These are phyloP conservation scores for Paspalum notatum DNA, from an alignment of 176 grass and related monocot species.

Conservation along the genomic window DNA sequence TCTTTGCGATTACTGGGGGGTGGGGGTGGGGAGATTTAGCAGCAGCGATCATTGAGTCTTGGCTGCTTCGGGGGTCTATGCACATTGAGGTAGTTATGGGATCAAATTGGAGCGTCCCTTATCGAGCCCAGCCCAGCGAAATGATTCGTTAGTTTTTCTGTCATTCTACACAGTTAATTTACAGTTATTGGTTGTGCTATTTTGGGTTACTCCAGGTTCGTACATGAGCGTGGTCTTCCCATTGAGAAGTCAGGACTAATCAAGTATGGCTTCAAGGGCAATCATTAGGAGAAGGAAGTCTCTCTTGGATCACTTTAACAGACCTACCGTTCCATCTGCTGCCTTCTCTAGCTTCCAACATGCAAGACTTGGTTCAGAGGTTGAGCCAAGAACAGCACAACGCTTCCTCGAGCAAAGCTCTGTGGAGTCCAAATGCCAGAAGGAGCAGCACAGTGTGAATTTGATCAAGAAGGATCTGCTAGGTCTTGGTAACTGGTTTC, in stretches of 20 bases:
- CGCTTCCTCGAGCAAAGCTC: conserved; percentile 41
- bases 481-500: conserved; percentile 49
- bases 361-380: conserved; percentile 46
- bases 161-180: not conserved
- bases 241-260: conserved; percentile 52
- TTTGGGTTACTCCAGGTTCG: conserved; percentile 54
- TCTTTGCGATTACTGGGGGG: no score
- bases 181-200: not conserved
- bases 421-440: conserved; percentile 42
- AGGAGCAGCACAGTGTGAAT: conserved; percentile 40
- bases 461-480: conserved; percentile 39
- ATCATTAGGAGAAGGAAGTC: conserved; percentile 75
- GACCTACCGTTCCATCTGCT: conserved; percentile 47
- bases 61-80: not conserved
- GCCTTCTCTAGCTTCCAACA: conserved; percentile 54
- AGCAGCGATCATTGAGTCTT: not conserved
- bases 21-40: no score
- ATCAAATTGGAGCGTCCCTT: not conserved
- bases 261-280: conserved; percentile 75
- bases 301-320: conserved; percentile 55
- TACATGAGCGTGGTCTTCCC: conserved; percentile 56
- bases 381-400: conserved; percentile 42
- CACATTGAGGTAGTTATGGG: not conserved
- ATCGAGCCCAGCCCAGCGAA: not conserved
- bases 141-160: conserved; percentile 16